These are phyloP conservation scores for Exophiala bonariae DNA, from an alignment of 2,329 filamentous ascomycete genomes.

Conservation along the genomic window DNA sequence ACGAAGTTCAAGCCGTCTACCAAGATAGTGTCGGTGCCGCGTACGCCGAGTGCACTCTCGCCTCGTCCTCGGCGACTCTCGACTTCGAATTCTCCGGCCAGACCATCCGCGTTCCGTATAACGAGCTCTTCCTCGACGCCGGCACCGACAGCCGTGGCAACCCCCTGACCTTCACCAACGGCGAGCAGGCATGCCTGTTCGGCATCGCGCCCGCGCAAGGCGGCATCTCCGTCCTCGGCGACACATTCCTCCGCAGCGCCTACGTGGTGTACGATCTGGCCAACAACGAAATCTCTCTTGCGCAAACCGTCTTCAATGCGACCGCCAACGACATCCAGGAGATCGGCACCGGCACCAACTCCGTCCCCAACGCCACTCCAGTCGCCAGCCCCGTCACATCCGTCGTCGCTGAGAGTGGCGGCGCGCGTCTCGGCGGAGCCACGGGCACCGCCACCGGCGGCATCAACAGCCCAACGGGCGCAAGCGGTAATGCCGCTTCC, in stretches of 20 bases:
- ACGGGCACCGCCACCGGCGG: conserved; percentile 13
- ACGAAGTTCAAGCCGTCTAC: conserved; percentile 60
- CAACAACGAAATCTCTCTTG: conserved; percentile 62
- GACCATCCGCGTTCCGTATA: conserved; percentile 55
- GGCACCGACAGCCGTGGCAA: conserved; percentile 41
- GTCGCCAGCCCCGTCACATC: conserved; percentile 27
- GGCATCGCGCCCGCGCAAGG: conserved; percentile 53
- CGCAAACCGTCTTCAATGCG: conserved; percentile 62
- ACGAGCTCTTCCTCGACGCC: conserved; percentile 57
- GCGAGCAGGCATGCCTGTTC: conserved; percentile 42
- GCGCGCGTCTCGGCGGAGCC: conserved; percentile 16
- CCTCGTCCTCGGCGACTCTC: conserved; percentile 49
- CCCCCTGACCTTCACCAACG: conserved; percentile 35
- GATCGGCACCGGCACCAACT: conserved; percentile 50
- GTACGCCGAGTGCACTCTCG: conserved; percentile 55
- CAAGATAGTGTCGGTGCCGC: conserved; percentile 52
- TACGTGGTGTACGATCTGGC: conserved; percentile 64
- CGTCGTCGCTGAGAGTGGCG: conserved; percentile 18
- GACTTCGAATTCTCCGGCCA: conserved; percentile 59
- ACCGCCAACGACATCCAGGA: conserved; percentile 52
- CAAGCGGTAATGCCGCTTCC: background rate
- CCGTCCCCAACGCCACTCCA: conserved; percentile 53
- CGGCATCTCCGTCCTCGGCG: conserved; percentile 55
- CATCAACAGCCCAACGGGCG: background rate
- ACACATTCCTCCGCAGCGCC: conserved; percentile 63